Base-by-base conservation (phyloP, 2,329 filamentous ascomycete genomes). In the Hypoxylon sp. region DNA sequence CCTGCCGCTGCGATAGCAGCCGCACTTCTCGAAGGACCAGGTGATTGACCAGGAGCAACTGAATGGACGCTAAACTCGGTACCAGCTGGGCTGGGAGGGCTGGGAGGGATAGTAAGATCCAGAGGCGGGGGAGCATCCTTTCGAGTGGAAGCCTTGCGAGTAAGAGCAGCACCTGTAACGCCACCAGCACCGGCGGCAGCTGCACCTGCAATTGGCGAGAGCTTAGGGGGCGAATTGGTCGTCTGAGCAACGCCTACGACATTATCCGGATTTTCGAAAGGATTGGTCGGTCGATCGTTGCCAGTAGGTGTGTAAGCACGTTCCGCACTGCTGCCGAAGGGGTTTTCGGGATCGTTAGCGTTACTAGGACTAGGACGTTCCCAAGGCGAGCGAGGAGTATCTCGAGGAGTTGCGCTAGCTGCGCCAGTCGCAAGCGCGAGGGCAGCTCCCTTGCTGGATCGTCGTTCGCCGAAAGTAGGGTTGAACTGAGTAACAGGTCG, bases 401-500 rank as follows among this genome's bases (percentile, higher is more conserved):
- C 74, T 66, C 74, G 66, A 59, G 71, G 63, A 62, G 62, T 64
- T 62, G 59, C 59, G 74, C 46, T 73, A 35, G 76, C 71, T 22
- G 80, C 74, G 14, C 75, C 75, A 10, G 76, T 71, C 8, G 75
- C 74, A 44, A 81, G 71, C 51, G 78, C 74, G 60, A 85, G 78
- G 33, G 79, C 81, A 66, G 83, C 82, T 33, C 82, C 83, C 66
- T 84, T 85, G 81, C 84, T 88, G 37, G 79, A 77, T 55, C 84
- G 82, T 76, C 85, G 84, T 60, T 87, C 85, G 6, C 82, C 80
- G 59, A 92, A 86, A 75, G 88, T 90, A 4, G 93, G 92, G 42
- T 93, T 85, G 81, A 97, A 94, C 75, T 96, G 90, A 44, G 93
- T 95, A 53, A 96, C 88, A 2, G 94, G 94, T 54, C 94, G 91